Evolutionary conservation across 192 early-diverging fungal species (phyloP).

Genomic region (Kickxella alabastrina): DNA sequence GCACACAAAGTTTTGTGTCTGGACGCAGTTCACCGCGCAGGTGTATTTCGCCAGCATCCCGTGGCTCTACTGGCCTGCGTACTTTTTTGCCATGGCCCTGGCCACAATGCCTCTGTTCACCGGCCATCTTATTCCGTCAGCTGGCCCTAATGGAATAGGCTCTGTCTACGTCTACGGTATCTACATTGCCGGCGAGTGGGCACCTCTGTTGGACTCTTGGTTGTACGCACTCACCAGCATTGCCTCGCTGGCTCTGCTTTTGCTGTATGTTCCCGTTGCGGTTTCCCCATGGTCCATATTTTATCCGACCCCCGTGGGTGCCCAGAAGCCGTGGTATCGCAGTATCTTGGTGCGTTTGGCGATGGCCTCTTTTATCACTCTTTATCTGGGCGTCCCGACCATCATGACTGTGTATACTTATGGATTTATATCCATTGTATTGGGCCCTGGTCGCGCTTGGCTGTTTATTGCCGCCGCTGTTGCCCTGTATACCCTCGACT

Average conservation of each 20-base stretch:
- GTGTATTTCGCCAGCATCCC: constrained; percentile 32
- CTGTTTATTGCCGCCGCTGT: constrained; percentile 16
- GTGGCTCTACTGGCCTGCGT: constrained; percentile 57
- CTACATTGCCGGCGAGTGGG: constrained; percentile 45
- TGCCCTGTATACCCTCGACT: constrained; percentile 40
- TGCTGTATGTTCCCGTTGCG: constrained; percentile 42
- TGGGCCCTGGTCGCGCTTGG: constrained; percentile 41
- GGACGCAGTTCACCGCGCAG: constrained; percentile 46
- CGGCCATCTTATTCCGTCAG: constrained; percentile 65
- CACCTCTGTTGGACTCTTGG: constrained; percentile 47
- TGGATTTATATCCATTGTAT: constrained; percentile 23
- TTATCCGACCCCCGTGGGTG: constrained; percentile 11
- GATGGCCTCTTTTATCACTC: constrained; percentile 13
- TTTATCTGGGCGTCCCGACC: constrained; percentile 25
- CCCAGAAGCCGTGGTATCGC: constrained; percentile 21
- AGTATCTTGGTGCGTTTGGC: constrained; percentile 12
- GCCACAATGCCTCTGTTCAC: constrained; percentile 64
- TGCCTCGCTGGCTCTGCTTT: constrained; percentile 26
- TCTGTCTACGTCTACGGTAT: constrained; percentile 58
- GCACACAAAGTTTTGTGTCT: constrained; percentile 44
- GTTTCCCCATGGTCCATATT: constrained; percentile 28
- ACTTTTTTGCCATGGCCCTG: constrained; percentile 45
- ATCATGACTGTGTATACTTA: constrained; percentile 43
- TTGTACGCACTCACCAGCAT: constrained; percentile 37
- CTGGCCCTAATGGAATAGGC: constrained; percentile 36